Percentiles rank a stretch among this genome's conserved stretches.
phyloP scores from a whole-genome alignment of 148 eudicot species.

The Heliosperma pusillum region DNA sequence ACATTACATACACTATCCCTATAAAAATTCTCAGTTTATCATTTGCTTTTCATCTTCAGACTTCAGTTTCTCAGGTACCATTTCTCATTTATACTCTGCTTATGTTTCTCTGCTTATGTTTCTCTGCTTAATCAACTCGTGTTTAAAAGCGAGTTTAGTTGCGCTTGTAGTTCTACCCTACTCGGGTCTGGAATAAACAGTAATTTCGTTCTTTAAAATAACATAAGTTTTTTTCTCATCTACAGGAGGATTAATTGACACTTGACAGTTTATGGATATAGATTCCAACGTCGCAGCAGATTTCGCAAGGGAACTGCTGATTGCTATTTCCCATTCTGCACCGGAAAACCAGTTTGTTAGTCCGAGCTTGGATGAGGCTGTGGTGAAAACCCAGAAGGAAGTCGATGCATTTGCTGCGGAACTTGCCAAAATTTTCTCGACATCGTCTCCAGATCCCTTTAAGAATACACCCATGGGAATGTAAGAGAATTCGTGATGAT shows the following conservation, averaged over 20 bases:
- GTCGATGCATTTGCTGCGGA: neutral
- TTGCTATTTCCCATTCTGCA: slow-evolving; percentile 11
- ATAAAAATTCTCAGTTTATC: neutral
- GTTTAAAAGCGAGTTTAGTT: neutral
- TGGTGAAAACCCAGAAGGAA: slow-evolving; percentile 5
- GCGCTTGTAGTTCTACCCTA: neutral
- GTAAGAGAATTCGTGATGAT: neutral
- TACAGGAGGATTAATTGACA: neutral
- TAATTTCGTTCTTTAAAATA: neutral
- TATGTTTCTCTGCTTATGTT: neutral
- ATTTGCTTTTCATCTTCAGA: neutral
- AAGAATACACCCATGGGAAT: neutral
- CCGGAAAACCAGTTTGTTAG: neutral
- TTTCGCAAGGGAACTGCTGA: slow-evolving; percentile 14
- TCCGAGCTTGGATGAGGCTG: slow-evolving; percentile 1
- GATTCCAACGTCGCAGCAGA: neutral
- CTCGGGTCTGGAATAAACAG: neutral
- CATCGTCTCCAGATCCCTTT: neutral
- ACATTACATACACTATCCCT: neutral
- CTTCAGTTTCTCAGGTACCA: slow-evolving; percentile 5
- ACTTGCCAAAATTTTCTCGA: neutral
- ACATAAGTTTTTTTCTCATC: neutral
- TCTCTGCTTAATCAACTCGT: neutral
- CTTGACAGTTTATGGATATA: slow-evolving; percentile 9
- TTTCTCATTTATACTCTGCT: neutral